Percentiles rank a stretch among this genome's conserved stretches.
Conservation (phyloP, 2,329 filamentous ascomycete genomes). For the Fusarium gaditjirri region DNA sequence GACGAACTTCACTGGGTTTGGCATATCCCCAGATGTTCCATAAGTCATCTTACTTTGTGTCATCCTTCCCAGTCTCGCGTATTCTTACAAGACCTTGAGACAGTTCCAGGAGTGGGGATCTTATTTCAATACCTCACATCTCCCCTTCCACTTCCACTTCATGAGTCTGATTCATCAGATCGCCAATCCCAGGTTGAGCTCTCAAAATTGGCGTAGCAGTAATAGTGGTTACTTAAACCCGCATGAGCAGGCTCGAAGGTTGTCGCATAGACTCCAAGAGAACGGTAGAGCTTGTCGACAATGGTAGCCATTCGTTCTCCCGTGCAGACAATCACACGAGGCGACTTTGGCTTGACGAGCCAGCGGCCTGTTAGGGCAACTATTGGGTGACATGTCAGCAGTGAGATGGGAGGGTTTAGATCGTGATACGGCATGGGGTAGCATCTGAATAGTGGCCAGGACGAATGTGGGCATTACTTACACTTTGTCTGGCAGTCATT, state of each 20-base stretch:
- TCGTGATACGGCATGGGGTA: not conserved
- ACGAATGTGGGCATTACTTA: constrained; percentile 47
- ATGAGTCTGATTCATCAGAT: constrained; percentile 26
- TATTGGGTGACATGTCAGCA: constrained; percentile 48
- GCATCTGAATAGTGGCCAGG: not conserved
- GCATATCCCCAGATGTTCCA: not conserved
- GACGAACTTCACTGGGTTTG: not conserved
- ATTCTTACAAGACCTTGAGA: not conserved
- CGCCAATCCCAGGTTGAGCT: constrained; percentile 62
- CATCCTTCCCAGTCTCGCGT: not conserved
- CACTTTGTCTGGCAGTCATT: constrained; percentile 84
- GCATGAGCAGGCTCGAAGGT: constrained; percentile 75
- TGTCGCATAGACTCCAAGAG: constrained; percentile 71
- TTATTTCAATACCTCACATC: not conserved
- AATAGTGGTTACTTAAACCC: constrained; percentile 84
- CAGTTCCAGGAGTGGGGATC: not conserved
- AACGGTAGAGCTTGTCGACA: constrained; percentile 73
- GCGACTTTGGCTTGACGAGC: constrained; percentile 64
- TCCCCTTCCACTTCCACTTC: not conserved
- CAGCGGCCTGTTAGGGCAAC: constrained; percentile 80
- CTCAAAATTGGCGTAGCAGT: constrained; percentile 83
- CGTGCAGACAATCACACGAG: constrained; percentile 73
- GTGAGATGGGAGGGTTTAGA: not conserved
- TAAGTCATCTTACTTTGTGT: not conserved
- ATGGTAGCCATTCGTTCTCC: constrained; percentile 79